These are phyloP conservation scores for Pseudohalonectria lignicola DNA, from an alignment of 2,329 filamentous ascomycete species.

Conservation along the genomic window DNA sequence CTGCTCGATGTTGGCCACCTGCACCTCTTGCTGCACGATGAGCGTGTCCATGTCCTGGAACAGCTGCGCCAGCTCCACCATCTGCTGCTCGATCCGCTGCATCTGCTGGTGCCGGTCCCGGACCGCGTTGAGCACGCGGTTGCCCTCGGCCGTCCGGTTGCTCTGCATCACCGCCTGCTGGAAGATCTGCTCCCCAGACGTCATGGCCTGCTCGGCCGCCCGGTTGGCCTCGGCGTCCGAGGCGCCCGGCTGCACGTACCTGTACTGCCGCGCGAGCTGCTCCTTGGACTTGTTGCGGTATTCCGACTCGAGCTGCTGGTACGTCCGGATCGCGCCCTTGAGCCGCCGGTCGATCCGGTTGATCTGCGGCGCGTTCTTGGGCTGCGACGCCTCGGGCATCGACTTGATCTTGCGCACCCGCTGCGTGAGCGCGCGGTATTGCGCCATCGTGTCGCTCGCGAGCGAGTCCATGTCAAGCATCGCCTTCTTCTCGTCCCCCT, in stretches of 20 bases:
- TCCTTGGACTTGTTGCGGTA: slow-evolving; percentile 74
- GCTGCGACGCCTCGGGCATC: slow-evolving; percentile 55
- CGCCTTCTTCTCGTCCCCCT: slow-evolving; percentile 55
- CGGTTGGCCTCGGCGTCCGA: slow-evolving; percentile 66
- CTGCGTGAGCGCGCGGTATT: slow-evolving; percentile 69
- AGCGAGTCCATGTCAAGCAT: slow-evolving; percentile 62
- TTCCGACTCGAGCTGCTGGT: slow-evolving; percentile 68
- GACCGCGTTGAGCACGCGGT: slow-evolving; percentile 68
- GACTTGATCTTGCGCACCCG: slow-evolving; percentile 77
- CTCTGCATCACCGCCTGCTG: slow-evolving; percentile 75
- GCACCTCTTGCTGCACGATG: slow-evolving; percentile 75
- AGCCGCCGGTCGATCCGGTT: slow-evolving; percentile 69
- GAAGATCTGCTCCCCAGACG: slow-evolving; percentile 72
- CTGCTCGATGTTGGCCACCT: slow-evolving; percentile 71
- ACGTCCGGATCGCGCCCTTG: slow-evolving; percentile 70
- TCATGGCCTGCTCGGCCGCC: slow-evolving; percentile 61
- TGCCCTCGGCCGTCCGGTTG: slow-evolving; percentile 71
- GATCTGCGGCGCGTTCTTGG: slow-evolving; percentile 70
- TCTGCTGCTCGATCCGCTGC: slow-evolving; percentile 82
- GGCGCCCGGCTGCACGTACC: slow-evolving; percentile 77
- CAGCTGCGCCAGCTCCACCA: slow-evolving; percentile 76
- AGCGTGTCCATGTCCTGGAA: slow-evolving; percentile 85
- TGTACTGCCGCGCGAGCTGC: slow-evolving; percentile 80
- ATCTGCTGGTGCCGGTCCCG: slow-evolving; percentile 77
- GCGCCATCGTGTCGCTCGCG: slow-evolving; percentile 69